These are phyloP conservation scores for Fusarium acutatum DNA, from an alignment of 2,329 filamentous ascomycete species.

Conservation along the genomic window DNA sequence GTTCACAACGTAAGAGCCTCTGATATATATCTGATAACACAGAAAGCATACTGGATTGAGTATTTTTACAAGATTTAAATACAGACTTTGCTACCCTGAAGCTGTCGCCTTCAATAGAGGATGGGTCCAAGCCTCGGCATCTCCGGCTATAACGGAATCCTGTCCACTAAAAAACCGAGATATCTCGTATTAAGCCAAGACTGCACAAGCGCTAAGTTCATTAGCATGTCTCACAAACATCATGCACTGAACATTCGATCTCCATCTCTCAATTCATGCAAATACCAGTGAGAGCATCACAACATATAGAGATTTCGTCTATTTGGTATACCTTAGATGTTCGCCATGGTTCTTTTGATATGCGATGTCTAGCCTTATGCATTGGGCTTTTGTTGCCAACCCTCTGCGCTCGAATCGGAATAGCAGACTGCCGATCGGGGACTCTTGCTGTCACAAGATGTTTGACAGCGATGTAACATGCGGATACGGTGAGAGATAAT, in stretches of 20 bases:
- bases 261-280: background rate
- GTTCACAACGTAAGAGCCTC: background rate
- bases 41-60: background rate
- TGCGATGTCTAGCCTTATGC: background rate
- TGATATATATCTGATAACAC: rapidly evolving
- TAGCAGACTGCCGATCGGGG: rapidly evolving
- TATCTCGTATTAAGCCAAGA: background rate
- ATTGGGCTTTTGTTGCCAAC: rapidly evolving
- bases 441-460: no score
- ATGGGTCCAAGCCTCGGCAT: background rate
- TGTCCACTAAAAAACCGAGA: background rate
- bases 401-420: rapidly evolving
- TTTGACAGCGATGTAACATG: rapidly evolving
- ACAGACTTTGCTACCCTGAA: background rate
- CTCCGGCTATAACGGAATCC: background rate
- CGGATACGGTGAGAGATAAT: background rate
- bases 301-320: no score
- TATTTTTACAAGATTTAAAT: no score
- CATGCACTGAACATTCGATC: background rate
- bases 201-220: background rate
- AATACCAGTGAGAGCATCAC: no score
- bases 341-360: rapidly evolving
- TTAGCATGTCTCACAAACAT: background rate
- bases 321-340: background rate
- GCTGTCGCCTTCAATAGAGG: background rate